Evolutionary conservation across 116 monocot genomes (phyloP).

Genomic region (Iris pallida): DNA sequence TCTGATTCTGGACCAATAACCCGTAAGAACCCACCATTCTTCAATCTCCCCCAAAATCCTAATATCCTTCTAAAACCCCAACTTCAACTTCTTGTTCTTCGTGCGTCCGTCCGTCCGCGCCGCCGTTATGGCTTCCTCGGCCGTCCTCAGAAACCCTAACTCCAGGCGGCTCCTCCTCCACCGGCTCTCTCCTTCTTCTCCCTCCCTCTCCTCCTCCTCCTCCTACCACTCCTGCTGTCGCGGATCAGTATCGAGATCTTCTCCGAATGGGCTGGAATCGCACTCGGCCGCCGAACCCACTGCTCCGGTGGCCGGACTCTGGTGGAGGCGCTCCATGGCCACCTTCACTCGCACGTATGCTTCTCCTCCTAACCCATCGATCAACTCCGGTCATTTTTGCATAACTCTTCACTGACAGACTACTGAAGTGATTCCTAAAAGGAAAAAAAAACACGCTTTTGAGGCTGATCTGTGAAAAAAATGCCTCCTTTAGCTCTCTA

Average conservation of each 20-base stretch:
- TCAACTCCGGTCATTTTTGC: too few relatives aligned
- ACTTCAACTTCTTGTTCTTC: too few relatives aligned
- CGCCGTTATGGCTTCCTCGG: conserved; percentile 43
- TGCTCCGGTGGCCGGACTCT: conserved; percentile 2
- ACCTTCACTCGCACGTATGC: conserved; percentile 87
- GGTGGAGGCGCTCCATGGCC: conserved; percentile 64
- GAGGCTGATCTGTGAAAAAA: too few relatives aligned
- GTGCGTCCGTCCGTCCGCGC: too few relatives aligned
- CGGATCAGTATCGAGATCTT: not conserved
- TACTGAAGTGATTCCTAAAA: too few relatives aligned
- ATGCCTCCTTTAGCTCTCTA: too few relatives aligned
- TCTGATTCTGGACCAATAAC: too few relatives aligned
- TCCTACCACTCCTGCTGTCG: conserved; percentile 37
- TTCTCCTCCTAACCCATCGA: not conserved
- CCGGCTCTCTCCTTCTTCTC: conserved; percentile 12
- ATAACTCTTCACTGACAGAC: too few relatives aligned
- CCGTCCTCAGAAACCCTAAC: conserved; percentile 42
- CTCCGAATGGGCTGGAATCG: not conserved
- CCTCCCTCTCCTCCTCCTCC: conserved; percentile 21
- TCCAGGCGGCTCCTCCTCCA: conserved; percentile 34
- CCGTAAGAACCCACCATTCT: too few relatives aligned
- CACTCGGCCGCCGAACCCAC: not conserved
- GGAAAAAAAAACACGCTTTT: too few relatives aligned
- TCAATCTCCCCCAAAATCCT: too few relatives aligned
- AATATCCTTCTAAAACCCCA: too few relatives aligned